These are phyloP conservation scores for Scheffersomyces coipomensis DNA, from an alignment of 805 yeast species.

Conservation along the genomic window DNA sequence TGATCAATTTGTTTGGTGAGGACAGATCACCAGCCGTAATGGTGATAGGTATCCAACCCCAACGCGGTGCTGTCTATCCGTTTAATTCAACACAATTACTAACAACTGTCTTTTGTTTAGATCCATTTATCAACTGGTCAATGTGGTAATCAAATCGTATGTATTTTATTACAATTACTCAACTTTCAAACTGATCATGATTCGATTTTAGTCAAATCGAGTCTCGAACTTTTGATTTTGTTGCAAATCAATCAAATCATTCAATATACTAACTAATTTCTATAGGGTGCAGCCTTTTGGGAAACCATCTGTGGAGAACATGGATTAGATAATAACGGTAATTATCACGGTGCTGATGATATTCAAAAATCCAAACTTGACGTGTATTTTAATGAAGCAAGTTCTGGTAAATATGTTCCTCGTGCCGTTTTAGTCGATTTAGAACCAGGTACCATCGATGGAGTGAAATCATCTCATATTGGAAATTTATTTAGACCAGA, in stretches of 20 bases:
- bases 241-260: too few relatives aligned
- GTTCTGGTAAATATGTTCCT: conserved; percentile 86
- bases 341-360: conserved; percentile 54
- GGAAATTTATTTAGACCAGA: conserved; percentile 92
- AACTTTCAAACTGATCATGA: too few relatives aligned
- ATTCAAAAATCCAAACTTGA: conserved; percentile 56
- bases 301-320: conserved; percentile 89
- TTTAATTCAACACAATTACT: conserved; percentile 1
- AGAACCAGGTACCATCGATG: conserved; percentile 92
- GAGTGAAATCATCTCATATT: conserved; percentile 73
- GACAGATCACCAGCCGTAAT: neutral
- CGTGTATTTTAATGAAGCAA: conserved; percentile 87
- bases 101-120: conserved; percentile 34
- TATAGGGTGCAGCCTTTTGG: conserved; percentile 88
- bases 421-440: conserved; percentile 90
- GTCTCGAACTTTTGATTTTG: too few relatives aligned
- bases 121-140: conserved; percentile 97
- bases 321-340: conserved; percentile 74
- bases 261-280: conserved; percentile 20
- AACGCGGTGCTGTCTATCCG: neutral
- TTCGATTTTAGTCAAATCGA: too few relatives aligned
- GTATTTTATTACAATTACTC: too few relatives aligned
- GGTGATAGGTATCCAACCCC: neutral
- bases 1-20: neutral
- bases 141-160: conserved; percentile 95